These are phyloP conservation scores for Calocera cornea DNA, from an alignment of 768 basidiomycete species.

Conservation along the genomic window DNA sequence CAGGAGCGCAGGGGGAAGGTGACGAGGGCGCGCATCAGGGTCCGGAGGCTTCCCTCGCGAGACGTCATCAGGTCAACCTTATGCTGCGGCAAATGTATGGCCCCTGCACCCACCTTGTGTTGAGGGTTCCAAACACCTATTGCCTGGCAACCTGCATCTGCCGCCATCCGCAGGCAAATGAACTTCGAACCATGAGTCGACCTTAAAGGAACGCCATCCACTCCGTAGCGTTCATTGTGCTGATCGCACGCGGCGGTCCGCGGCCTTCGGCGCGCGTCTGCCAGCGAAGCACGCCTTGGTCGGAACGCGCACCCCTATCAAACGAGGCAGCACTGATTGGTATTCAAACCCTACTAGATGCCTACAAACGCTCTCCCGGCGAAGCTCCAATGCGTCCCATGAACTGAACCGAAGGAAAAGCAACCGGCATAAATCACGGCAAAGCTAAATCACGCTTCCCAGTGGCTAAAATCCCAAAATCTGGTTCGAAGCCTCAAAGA, in stretches of 20 bases:
- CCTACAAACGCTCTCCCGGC: not conserved
- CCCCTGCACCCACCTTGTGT: no score
- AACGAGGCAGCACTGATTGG: not conserved
- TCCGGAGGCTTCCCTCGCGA: not conserved
- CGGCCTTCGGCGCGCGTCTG: not conserved
- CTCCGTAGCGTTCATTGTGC: no score
- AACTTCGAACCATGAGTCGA: no score
- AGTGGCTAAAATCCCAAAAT: constrained; percentile 1
- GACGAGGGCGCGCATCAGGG: not conserved
- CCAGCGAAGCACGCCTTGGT: no score
- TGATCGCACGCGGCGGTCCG: not conserved
- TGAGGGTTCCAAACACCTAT: no score
- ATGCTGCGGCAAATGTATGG: not conserved
- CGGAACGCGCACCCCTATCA: not conserved
- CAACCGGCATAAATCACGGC: not conserved
- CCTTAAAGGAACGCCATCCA: no score
- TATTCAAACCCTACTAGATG: not conserved
- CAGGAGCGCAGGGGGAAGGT: not conserved
- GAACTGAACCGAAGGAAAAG: not conserved
- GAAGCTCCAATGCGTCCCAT: not conserved
- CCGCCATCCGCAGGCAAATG: no score
- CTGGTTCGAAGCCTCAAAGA: constrained; percentile 9
- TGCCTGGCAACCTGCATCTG: no score
- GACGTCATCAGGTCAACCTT: not conserved
- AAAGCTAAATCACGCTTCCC: not conserved